Conservation (phyloP, 2,329 filamentous ascomycete species). For the Fusarium mangiferae region DNA sequence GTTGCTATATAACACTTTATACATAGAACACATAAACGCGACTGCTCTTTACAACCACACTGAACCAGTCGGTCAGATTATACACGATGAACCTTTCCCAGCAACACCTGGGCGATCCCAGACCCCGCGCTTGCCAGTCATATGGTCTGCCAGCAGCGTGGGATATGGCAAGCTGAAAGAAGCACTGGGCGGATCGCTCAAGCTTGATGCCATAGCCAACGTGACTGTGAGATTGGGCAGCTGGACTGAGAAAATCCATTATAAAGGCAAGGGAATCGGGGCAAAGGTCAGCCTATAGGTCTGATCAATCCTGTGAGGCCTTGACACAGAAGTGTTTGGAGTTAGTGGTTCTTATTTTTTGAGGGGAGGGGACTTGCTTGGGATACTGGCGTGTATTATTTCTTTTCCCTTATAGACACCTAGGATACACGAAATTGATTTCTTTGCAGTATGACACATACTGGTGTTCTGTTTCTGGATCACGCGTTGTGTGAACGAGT, state of each 20-base stretch:
- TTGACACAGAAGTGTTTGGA: constrained; percentile 20
- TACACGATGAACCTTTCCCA: constrained; percentile 78
- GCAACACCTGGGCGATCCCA: constrained; percentile 78
- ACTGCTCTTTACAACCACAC: constrained; percentile 86
- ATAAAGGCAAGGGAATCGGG: constrained; percentile 75
- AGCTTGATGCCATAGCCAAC: constrained; percentile 80
- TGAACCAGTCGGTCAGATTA: constrained; percentile 79
- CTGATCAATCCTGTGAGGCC: background rate
- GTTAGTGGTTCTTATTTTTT: constrained; percentile 15
- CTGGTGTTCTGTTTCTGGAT: background rate
- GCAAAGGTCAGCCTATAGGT: constrained; percentile 60
- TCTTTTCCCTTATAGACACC: background rate
- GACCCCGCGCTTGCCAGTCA: constrained; percentile 82
- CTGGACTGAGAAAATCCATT: constrained; percentile 80
- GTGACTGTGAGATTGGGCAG: constrained; percentile 79
- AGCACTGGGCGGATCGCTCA: constrained; percentile 82
- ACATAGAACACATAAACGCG: constrained; percentile 83
- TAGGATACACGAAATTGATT: constrained; percentile 18
- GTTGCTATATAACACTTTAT: constrained; percentile 75
- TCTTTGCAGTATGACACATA: background rate
- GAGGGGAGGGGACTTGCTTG: background rate
- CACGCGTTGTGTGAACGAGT: background rate
- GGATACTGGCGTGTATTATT: background rate
- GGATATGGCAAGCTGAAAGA: constrained; percentile 84
- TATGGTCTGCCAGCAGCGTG: constrained; percentile 79